These are phyloP conservation scores for Chondrus crispus DNA, from an alignment of 23 red algal genomes.

Conservation along the genomic window DNA sequence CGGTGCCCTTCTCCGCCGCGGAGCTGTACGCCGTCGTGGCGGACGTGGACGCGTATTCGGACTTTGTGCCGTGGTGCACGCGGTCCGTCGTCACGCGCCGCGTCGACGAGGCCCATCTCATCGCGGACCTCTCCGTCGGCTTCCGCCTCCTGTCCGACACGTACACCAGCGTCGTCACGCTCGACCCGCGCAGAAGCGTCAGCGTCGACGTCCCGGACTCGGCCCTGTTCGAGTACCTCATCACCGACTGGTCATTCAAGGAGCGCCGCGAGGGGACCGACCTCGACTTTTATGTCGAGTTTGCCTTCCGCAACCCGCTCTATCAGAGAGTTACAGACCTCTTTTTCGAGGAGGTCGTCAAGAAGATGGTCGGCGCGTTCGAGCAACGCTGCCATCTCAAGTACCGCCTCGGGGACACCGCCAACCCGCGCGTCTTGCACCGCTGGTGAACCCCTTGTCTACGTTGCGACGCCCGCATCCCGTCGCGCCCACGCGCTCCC, in stretches of 20 bases:
- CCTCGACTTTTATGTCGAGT: conserved; percentile 85
- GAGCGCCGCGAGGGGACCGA: conserved; percentile 31
- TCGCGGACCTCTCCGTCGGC: conserved; percentile 85
- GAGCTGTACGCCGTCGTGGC: conserved; percentile 82
- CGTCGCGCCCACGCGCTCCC: neutral
- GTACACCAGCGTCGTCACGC: conserved; percentile 73
- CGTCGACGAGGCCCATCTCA: conserved; percentile 31
- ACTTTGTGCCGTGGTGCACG: conserved; percentile 97
- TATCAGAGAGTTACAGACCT: conserved; percentile 81
- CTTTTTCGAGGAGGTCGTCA: conserved; percentile 97
- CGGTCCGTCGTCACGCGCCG: conserved; percentile 41
- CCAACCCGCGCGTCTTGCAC: conserved; percentile 20
- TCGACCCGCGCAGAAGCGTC: conserved; percentile 59
- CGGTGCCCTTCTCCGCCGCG: conserved; percentile 67
- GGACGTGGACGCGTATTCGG: conserved; percentile 75
- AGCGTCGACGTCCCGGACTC: conserved; percentile 65
- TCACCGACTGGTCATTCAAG: conserved; percentile 94
- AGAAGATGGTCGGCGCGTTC: conserved; percentile 93
- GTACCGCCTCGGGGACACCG: conserved; percentile 3
- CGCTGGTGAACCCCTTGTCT: neutral
- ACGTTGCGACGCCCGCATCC: neutral
- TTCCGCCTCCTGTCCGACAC: conserved; percentile 88
- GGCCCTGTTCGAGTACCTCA: conserved; percentile 89
- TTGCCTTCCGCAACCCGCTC: conserved; percentile 86
- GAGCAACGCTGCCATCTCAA: conserved; percentile 59